A percentile compares a stretch with the other conserved stretches of the same genome.
Conservation (phyloP, 2,329 filamentous ascomycete species). For the Venturia effusa region DNA sequence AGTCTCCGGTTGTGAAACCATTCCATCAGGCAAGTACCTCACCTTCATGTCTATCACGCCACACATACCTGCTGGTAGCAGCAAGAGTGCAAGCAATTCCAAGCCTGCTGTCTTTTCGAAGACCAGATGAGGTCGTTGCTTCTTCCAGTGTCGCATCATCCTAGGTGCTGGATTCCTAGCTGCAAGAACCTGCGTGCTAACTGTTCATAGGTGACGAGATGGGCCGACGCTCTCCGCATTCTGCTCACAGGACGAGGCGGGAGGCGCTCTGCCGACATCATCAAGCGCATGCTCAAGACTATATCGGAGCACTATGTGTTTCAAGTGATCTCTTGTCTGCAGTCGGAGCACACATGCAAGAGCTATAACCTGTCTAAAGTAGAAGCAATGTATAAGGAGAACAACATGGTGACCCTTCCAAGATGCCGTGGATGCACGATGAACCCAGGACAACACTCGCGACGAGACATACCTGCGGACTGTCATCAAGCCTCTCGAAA, state of each 20-base stretch:
- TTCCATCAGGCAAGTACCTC: too few relatives aligned
- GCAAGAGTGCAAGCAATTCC: background rate
- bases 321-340: too few relatives aligned
- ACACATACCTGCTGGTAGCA: too few relatives aligned
- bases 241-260: too few relatives aligned
- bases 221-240: too few relatives aligned
- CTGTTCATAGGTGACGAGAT: background rate
- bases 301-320: too few relatives aligned
- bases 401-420: conserved; percentile 45
- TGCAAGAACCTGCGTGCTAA: background rate
- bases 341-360: too few relatives aligned
- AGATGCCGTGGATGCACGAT: conserved; percentile 92
- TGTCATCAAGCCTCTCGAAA: conserved; percentile 89
- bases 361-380: too few relatives aligned
- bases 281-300: too few relatives aligned
- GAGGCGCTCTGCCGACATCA: too few relatives aligned
- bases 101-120: background rate
- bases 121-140: background rate
- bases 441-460: conserved; percentile 87
- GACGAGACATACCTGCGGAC: conserved; percentile 87
- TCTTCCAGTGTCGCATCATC: background rate
- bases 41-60: background rate
- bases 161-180: background rate
- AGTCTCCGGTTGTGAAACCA: too few relatives aligned
- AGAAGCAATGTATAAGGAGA: too few relatives aligned